phyloP scores from a whole-genome alignment of 2,329 filamentous ascomycete genomes.

The Xylaria sp. region DNA sequence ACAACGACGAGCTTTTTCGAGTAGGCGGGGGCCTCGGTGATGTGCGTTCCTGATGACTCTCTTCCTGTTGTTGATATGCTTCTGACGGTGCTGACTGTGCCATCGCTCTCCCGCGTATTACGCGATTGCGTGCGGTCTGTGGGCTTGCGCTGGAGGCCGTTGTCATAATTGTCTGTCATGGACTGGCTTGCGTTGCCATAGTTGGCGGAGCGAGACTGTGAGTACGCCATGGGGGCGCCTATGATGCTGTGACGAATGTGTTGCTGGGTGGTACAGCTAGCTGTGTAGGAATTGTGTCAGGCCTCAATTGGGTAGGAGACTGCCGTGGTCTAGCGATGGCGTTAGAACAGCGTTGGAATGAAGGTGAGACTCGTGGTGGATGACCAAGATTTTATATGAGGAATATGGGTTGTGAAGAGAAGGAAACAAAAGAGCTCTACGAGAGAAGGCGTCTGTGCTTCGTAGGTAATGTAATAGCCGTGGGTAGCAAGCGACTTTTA shows the following conservation, averaged over 20 bases:
- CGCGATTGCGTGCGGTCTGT: constrained; percentile 55
- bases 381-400: constrained; percentile 2
- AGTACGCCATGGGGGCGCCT: constrained; percentile 54
- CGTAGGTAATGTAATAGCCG: too few relatives aligned
- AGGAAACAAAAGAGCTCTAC: constrained; percentile 11
- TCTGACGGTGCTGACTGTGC: constrained; percentile 84
- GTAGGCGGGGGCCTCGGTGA: constrained; percentile 89
- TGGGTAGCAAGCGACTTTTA: too few relatives aligned
- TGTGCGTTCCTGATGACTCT: constrained; percentile 80
- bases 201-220: constrained; percentile 60
- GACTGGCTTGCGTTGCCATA: constrained; percentile 46
- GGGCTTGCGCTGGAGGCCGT: constrained; percentile 44
- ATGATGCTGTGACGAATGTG: constrained; percentile 7
- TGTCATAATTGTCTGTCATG: constrained; percentile 47
- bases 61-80: constrained; percentile 76
- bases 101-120: constrained; percentile 77
- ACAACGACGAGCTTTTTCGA: constrained; percentile 99
- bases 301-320: constrained; percentile 26
- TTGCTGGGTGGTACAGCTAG: constrained; percentile 11
- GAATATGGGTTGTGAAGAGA: constrained; percentile 7
- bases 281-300: constrained; percentile 13
- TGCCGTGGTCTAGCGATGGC: constrained; percentile 6
- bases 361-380: constrained; percentile 34
- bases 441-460: constrained; percentile 3
- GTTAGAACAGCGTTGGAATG: constrained; percentile 37